These are phyloP conservation scores for Aspergillus pseudoglaucus DNA, from an alignment of 2,329 filamentous ascomycete genomes.

Conservation along the genomic window DNA sequence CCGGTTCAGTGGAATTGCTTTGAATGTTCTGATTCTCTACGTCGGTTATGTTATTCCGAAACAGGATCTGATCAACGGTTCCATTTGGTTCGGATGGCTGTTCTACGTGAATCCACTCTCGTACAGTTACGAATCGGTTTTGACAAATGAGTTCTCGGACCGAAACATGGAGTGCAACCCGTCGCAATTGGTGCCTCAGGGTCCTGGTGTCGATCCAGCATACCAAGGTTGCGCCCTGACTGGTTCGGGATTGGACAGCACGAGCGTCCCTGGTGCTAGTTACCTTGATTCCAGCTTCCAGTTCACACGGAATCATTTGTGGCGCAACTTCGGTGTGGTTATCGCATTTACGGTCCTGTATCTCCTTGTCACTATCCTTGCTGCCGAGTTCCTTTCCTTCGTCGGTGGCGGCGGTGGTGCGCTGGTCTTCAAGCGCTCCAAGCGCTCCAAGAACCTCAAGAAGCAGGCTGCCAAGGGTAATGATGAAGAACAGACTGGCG, in stretches of 20 bases:
- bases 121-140: constrained; percentile 62
- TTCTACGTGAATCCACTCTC: constrained; percentile 49
- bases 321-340: constrained; percentile 71
- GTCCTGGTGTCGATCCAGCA: constrained; percentile 49
- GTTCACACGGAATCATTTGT: constrained; percentile 53
- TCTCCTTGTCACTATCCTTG: constrained; percentile 62
- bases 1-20: constrained; percentile 53
- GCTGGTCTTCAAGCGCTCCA: constrained; percentile 65
- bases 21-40: constrained; percentile 58
- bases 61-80: constrained; percentile 50
- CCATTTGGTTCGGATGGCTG: constrained; percentile 63
- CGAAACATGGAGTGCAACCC: constrained; percentile 53
- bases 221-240: constrained; percentile 59
- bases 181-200: constrained; percentile 54
- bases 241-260: constrained; percentile 49
- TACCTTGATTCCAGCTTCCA: constrained; percentile 53
- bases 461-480: constrained; percentile 36
- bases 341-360: constrained; percentile 71
- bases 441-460: constrained; percentile 50
- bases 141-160: constrained; percentile 59
- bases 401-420: constrained; percentile 58
- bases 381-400: constrained; percentile 63
- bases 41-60: constrained; percentile 62
- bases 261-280: constrained; percentile 46
- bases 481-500: constrained; percentile 54